Base-by-base conservation (phyloP, 75 land plant genomes). In the Isoetes taiwanensis region DNA sequence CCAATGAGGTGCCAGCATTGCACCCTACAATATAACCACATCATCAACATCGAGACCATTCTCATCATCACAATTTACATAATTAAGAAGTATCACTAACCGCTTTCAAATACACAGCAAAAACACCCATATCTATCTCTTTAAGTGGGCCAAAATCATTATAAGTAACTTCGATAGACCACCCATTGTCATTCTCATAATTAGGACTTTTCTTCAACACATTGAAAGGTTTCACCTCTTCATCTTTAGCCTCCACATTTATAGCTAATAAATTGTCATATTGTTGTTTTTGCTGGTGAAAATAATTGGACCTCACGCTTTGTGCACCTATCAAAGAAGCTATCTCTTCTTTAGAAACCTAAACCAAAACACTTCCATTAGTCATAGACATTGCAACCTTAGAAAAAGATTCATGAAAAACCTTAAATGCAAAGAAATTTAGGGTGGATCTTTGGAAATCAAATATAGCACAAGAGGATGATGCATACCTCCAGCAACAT, bases 1-100 rank as follows among this genome's bases (percentile, higher is more conserved):
- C 63, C 75, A 32, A 39, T 85, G 90, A 4, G 85, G 90, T 10
- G 90, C 85, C 72, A 85, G 24, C 81, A 85, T 78, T 0, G 90
- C 68, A 23, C 85, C 90, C 90, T 85, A n/a, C n/a, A n/a, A n/a
- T n/a, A n/a, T n/a, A n/a, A n/a, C n/a, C n/a, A n/a, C n/a, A n/a
- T n/a, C n/a, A n/a, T n/a, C n/a, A n/a, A n/a, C n/a, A n/a, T n/a
- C n/a, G n/a, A n/a, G n/a, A n/a, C n/a, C n/a, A n/a, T n/a, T n/a
- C n/a, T n/a, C n/a, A n/a, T n/a, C n/a, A n/a, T n/a, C n/a, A n/a
- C n/a, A n/a, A n/a, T n/a, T n/a, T n/a, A n/a, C n/a, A n/a, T n/a
- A n/a, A n/a, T n/a, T n/a, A n/a, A n/a, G n/a, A n/a, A n/a, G n/a
- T n/a, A n/a, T n/a, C n/a, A 71, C 75, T 42, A 10, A 85, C 86